phyloP scores from a whole-genome alignment of 164 flowering plant species.

The Hamamelis virginiana region DNA sequence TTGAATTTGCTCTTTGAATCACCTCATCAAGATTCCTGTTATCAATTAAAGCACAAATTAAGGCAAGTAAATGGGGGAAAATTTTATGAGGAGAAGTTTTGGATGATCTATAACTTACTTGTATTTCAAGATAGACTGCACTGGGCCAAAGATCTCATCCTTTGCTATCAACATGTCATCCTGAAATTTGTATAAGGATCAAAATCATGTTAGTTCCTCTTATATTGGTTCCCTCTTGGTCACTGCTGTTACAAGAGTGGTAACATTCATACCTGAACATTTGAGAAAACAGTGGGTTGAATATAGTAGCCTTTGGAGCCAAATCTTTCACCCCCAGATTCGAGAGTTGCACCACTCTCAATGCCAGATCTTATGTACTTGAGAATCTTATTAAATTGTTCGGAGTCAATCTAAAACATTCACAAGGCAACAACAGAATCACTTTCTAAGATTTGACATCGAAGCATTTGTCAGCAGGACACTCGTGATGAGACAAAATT shows the following conservation, averaged over 20 bases:
- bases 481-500: no score
- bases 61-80: background rate
- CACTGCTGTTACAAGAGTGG: background rate
- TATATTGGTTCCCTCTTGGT: background rate
- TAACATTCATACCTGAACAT: constrained; percentile 46
- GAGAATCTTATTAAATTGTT: constrained; percentile 57
- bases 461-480: no score
- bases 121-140: constrained; percentile 62
- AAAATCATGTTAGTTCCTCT: background rate
- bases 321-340: constrained; percentile 58
- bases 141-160: constrained; percentile 79
- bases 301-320: constrained; percentile 56
- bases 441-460: no score
- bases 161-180: constrained; percentile 67
- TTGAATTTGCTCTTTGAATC: constrained; percentile 40
- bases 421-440: background rate
- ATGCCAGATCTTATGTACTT: constrained; percentile 47
- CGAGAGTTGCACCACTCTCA: constrained; percentile 62
- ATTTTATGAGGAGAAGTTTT: background rate
- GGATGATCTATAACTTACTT: constrained; percentile 36
- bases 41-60: background rate
- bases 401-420: constrained; percentile 41
- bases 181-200: constrained; percentile 25
- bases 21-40: constrained; percentile 53
- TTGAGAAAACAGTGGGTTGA: constrained; percentile 70